These are phyloP conservation scores for Zea luxurians DNA, from an alignment of 176 grass and related monocot genomes.

Conservation along the genomic window DNA sequence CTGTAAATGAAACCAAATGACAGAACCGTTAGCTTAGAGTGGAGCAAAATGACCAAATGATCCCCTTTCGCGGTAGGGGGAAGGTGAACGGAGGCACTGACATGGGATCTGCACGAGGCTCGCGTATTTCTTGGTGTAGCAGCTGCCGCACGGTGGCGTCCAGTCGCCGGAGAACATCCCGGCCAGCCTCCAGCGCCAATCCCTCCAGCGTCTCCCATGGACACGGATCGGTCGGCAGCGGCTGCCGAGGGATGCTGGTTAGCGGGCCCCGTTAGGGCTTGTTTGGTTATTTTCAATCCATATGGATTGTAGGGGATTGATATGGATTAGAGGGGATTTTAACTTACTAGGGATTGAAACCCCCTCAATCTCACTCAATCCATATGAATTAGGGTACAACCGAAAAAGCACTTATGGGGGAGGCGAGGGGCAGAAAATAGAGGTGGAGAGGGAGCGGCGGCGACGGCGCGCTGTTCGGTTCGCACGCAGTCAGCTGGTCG, in stretches of 20 bases:
- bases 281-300: too few relatives aligned
- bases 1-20: constrained; percentile 40
- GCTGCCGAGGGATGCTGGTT: not conserved
- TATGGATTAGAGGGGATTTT: too few relatives aligned
- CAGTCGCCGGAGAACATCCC: constrained; percentile 82
- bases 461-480: constrained; percentile 32
- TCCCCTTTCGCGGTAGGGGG: not conserved
- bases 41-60: not conserved
- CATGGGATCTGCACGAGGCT: constrained; percentile 84
- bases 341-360: too few relatives aligned
- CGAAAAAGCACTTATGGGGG: too few relatives aligned
- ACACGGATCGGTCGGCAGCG: constrained; percentile 10
- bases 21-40: not conserved
- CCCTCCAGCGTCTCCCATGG: constrained; percentile 1
- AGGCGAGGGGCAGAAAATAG: not conserved
- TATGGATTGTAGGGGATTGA: too few relatives aligned
- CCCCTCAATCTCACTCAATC: too few relatives aligned
- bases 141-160: constrained; percentile 78
- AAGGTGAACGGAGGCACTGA: constrained; percentile 33
- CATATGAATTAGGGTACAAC: too few relatives aligned
- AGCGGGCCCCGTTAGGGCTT: constrained; percentile 21
- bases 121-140: constrained; percentile 93
- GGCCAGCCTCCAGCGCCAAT: not conserved
- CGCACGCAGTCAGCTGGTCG: constrained; percentile 11
- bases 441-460: constrained; percentile 44